Percentiles rank a stretch among this genome's conserved stretches.
phyloP scores from a whole-genome alignment of 352 stramenopile genomes.

The Phytopythium sindhum region DNA sequence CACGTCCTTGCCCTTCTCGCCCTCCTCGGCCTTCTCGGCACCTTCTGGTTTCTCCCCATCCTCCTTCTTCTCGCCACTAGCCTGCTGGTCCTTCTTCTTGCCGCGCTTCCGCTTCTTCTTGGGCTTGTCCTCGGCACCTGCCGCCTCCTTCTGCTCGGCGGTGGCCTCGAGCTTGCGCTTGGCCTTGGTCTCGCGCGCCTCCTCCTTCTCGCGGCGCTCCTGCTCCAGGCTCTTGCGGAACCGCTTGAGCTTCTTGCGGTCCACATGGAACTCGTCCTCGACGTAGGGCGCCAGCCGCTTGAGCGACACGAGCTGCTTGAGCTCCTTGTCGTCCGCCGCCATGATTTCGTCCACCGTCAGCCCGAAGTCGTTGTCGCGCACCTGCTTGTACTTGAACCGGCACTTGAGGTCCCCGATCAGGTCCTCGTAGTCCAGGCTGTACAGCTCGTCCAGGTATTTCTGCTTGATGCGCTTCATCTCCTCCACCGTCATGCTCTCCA shows the following conservation, averaged over 20 bases:
- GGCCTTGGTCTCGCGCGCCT: conserved; percentile 13
- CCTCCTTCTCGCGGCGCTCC: conserved; percentile 20
- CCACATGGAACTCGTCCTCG: conserved; percentile 77
- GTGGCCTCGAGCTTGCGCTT: conserved; percentile 2
- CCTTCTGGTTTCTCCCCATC: conserved; percentile 17
- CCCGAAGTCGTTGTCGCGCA: conserved; percentile 95
- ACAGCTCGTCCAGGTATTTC: conserved; percentile 95
- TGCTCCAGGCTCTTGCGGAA: conserved; percentile 64
- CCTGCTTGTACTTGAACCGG: conserved; percentile 97
- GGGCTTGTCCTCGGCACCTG: conserved; percentile 16
- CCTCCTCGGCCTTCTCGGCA: not conserved
- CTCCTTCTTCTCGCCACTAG: conserved; percentile 8
- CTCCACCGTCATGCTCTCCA: conserved; percentile 46
- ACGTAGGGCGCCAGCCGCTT: conserved; percentile 96
- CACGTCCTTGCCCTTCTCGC: not conserved
- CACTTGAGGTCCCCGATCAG: conserved; percentile 97
- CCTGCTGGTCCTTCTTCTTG: conserved; percentile 47
- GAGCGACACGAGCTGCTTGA: conserved; percentile 96
- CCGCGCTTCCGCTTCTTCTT: conserved; percentile 76
- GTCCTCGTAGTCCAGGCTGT: conserved; percentile 99
- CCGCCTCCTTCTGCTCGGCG: not conserved
- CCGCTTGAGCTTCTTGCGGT: conserved; percentile 70
- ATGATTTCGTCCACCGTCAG: conserved; percentile 98
- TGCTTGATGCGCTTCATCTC: conserved; percentile 83
- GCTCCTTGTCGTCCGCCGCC: conserved; percentile 92